Evolutionary conservation across 768 basidiomycete genomes (phyloP), one percentile per base, ranked within the genome.

Genomic region (Lentinula guzmanii): DNA sequence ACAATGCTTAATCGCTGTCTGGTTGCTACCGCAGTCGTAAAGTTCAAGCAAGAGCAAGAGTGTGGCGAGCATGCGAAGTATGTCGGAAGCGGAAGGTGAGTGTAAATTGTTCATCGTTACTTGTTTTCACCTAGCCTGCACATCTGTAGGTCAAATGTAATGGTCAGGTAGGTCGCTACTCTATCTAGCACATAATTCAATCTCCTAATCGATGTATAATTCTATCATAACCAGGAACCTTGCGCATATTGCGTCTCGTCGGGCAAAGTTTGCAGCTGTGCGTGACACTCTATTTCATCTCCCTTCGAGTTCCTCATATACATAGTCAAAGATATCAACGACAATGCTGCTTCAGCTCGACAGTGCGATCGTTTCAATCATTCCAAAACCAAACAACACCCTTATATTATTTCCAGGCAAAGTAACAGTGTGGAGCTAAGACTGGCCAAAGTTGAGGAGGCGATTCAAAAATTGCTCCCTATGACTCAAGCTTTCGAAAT

Each of bases 1-100:
- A 53, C 31, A 18, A 41, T n/a, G 10, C 35, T 39, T 1, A 56
- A 7, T 35, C n/a, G 39, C 18, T 41, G 7, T 5, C 21, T 56
- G 7, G 7, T 48, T 48, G 21, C 10, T 45, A 18, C 46, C 46
- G 16, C 28, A 58, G 43, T 56, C 58, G 62, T 24, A 63, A 63
- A 52, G 8, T 43, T 18, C 61, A 61, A 9, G 51, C 50, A 4
- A 62, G 65, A 31, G 62, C 65, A 15, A 56, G 65, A 55, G 65
- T 65, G n/a, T 66, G 65, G 65, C 58, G 65, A 21, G 65, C 65
- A 5, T 66, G 65, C 41, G 65, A 65, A 37, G 62, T 61, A n/a
- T 65, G 41, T 39, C 21, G 54, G 57, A 66, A 66, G 51, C 53
- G 65, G 46, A 66, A 66, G 61, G 65, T 62, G 46, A 31, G 65